phyloP scores from a whole-genome alignment of 106 monocot species.

The Dendrobium nobile region DNA sequence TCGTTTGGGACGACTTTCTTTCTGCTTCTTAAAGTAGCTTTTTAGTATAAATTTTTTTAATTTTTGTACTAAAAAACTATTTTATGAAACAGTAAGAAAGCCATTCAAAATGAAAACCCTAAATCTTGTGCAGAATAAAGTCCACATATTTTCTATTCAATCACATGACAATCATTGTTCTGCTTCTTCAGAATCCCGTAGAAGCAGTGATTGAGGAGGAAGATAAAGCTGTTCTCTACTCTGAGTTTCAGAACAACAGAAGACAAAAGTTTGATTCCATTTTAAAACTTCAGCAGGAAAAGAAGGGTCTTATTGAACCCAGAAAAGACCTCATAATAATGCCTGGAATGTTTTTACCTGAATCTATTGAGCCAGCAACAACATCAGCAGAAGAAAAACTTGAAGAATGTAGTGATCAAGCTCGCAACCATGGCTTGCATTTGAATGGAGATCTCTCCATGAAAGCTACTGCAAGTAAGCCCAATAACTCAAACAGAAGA shows the following conservation, averaged over 20 bases:
- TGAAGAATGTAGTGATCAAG: conserved; percentile 5
- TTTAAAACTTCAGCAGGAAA: conserved; percentile 45
- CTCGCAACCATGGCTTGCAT: neutral
- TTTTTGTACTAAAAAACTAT: too few relatives aligned
- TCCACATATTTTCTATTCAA: neutral
- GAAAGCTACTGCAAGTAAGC: conserved; percentile 18
- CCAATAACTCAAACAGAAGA: conserved; percentile 14
- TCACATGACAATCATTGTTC: neutral
- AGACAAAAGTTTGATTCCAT: conserved; percentile 40
- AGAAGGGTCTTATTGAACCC: conserved; percentile 54
- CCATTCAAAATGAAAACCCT: too few relatives aligned
- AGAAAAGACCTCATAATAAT: conserved; percentile 27
- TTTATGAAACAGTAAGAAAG: too few relatives aligned
- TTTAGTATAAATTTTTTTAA: too few relatives aligned
- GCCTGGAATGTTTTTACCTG: conserved; percentile 64
- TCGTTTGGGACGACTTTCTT: too few relatives aligned
- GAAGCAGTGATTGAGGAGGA: conserved; percentile 15
- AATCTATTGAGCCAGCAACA: neutral
- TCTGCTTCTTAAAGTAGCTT: too few relatives aligned
- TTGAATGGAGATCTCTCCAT: conserved; percentile 1
- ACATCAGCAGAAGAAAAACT: conserved; percentile 4
- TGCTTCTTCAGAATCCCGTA: conserved; percentile 15
- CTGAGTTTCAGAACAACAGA: conserved; percentile 34
- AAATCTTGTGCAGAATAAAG: neutral
- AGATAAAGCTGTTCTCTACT: conserved; percentile 31